These are phyloP conservation scores for Colletotrichum lini DNA, from an alignment of 2,329 filamentous ascomycete species.

Conservation along the genomic window DNA sequence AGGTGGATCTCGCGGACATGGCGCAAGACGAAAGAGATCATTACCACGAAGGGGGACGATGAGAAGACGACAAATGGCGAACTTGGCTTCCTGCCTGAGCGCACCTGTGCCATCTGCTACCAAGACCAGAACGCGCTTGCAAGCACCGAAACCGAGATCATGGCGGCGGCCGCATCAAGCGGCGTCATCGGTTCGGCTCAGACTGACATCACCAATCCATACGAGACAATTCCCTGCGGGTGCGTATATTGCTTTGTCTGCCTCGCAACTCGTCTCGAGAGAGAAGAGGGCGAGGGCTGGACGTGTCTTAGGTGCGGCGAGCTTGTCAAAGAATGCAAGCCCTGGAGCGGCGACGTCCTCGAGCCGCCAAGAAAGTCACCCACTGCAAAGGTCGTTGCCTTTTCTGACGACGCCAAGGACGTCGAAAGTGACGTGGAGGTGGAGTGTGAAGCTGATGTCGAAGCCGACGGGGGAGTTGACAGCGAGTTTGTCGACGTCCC, in stretches of 20 bases:
- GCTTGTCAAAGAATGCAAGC: constrained; percentile 85
- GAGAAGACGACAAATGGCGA: constrained; percentile 76
- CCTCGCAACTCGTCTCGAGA: constrained; percentile 88
- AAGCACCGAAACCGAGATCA: constrained; percentile 80
- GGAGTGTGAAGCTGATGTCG: neutral
- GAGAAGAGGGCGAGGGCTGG: constrained; percentile 96
- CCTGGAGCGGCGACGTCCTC: constrained; percentile 93
- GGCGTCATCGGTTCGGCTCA: constrained; percentile 90
- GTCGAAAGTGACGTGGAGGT: neutral
- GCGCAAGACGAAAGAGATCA: constrained; percentile 81
- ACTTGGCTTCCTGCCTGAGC: constrained; percentile 87
- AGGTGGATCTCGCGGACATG: constrained; percentile 90
- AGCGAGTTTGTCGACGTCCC: constrained; percentile 32
- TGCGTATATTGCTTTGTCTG: constrained; percentile 98
- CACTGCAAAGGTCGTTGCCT: constrained; percentile 72
- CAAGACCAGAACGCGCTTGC: constrained; percentile 86
- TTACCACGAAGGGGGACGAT: constrained; percentile 63
- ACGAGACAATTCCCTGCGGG: constrained; percentile 89
- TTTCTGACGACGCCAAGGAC: constrained; percentile 66
- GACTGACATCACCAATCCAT: constrained; percentile 96
- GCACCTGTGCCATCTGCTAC: constrained; percentile 98
- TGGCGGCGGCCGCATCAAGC: constrained; percentile 78
- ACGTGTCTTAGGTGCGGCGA: constrained; percentile 90
- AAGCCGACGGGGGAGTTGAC: constrained; percentile 4
- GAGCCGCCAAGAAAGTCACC: constrained; percentile 64